phyloP scores from a whole-genome alignment of 306 rosid genomes.

The Dalbergia cultrata region DNA sequence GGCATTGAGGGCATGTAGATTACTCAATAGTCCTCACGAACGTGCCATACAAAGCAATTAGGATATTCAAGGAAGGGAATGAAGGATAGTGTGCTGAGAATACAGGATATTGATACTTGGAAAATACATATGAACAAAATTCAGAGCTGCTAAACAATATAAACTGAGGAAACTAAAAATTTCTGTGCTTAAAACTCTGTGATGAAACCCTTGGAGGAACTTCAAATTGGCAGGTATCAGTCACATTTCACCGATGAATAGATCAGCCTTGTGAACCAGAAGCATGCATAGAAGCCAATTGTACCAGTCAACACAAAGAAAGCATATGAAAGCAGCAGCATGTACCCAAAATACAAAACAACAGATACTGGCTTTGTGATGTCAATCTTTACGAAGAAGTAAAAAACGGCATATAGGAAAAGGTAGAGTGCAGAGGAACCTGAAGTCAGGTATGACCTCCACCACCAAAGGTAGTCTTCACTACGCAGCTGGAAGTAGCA shows the following conservation, averaged over 20 bases:
- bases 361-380: conserved; percentile 44
- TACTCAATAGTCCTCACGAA: no score
- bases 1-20: no score
- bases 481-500: conserved; percentile 45
- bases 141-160: no score
- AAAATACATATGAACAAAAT: no score
- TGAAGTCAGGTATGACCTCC: conserved; percentile 47
- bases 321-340: conserved; percentile 47
- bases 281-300: conserved; percentile 46
- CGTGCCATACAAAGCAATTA: no score
- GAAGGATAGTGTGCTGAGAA: no score
- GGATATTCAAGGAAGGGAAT: no score
- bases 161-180: no score
- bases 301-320: conserved; percentile 43
- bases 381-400: conserved; percentile 38
- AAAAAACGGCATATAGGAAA: conserved; percentile 40
- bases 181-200: no score
- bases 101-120: no score
- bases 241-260: conserved; percentile 46
- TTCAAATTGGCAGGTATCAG: conserved; percentile 2
- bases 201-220: background rate
- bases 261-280: conserved; percentile 46
- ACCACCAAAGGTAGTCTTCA: conserved; percentile 49
- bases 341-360: conserved; percentile 44
- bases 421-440: conserved; percentile 49